Evolutionary conservation across 192 early-diverging fungal genomes (phyloP).

Genomic region (Backusella circina): DNA sequence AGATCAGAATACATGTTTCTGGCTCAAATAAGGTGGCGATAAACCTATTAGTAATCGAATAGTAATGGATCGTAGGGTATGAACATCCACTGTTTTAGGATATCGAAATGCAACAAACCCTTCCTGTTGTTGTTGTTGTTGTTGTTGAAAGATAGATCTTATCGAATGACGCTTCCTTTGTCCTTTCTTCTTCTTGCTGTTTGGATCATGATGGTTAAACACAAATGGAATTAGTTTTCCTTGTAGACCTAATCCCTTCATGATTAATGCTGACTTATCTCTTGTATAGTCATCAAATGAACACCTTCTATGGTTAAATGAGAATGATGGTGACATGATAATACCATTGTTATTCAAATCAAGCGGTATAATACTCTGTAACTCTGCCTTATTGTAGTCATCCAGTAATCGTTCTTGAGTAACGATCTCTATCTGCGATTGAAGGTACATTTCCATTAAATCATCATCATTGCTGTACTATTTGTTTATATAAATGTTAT

Average conservation of each 20-base stretch:
- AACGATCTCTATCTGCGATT: neutral
- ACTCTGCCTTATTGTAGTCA: neutral
- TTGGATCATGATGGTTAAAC: neutral
- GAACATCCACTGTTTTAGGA: neutral
- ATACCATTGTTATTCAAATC: neutral
- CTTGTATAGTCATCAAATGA: neutral
- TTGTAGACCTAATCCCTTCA: neutral
- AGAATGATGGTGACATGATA: neutral
- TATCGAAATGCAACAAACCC: neutral
- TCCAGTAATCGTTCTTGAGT: neutral
- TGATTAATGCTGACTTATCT: neutral
- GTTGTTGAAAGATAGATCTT: neutral
- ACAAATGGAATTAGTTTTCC: neutral
- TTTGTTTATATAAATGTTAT: neutral
- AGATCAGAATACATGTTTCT: neutral
- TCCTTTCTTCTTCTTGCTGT: neutral
- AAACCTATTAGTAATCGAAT: neutral
- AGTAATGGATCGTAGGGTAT: neutral
- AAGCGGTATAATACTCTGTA: neutral
- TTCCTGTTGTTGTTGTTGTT: neutral
- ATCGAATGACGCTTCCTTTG: neutral
- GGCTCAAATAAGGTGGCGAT: neutral
- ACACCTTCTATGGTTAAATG: neutral
- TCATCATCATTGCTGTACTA: neutral
- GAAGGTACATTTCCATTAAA: neutral